Evolutionary conservation across 306 rosid genomes (phyloP).

Genomic region (Nissolia schottii): DNA sequence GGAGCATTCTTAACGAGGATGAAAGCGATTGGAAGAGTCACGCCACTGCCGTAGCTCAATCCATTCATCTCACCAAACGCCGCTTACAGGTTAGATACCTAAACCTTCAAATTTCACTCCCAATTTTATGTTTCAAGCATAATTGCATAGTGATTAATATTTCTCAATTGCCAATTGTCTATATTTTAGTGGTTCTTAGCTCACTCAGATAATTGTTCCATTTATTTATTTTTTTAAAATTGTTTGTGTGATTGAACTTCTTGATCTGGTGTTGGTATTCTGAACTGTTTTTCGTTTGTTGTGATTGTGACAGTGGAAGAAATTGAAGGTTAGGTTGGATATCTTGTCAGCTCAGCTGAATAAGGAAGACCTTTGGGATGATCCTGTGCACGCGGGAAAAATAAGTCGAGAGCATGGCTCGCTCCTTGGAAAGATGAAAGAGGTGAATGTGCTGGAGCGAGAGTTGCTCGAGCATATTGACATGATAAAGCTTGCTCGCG

Average conservation of each 20-base stretch:
- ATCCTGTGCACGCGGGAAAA: constrained; percentile 67
- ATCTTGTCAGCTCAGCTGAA: constrained; percentile 56
- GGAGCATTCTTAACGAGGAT: constrained; percentile 61
- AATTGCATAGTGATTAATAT: not conserved
- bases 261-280: not conserved
- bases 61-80: constrained; percentile 75
- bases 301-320: constrained; percentile 69
- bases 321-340: constrained; percentile 65
- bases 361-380: constrained; percentile 79
- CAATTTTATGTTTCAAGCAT: not conserved
- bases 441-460: constrained; percentile 68
- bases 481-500: constrained; percentile 84
- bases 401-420: constrained; percentile 93
- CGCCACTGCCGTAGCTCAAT: constrained; percentile 78
- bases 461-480: constrained; percentile 89
- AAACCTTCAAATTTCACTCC: not conserved
- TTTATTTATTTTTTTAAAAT: not conserved
- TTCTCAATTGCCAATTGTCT: not conserved
- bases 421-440: constrained; percentile 73
- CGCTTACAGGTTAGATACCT: constrained; percentile 56
- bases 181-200: not conserved
- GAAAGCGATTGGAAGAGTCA: constrained; percentile 93
- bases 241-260: not conserved
- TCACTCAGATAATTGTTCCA: not conserved
- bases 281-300: not conserved